Evolutionary conservation across 495 filamentous ascomycete species (phyloP).

Genomic region (Xylaria intraflava): DNA sequence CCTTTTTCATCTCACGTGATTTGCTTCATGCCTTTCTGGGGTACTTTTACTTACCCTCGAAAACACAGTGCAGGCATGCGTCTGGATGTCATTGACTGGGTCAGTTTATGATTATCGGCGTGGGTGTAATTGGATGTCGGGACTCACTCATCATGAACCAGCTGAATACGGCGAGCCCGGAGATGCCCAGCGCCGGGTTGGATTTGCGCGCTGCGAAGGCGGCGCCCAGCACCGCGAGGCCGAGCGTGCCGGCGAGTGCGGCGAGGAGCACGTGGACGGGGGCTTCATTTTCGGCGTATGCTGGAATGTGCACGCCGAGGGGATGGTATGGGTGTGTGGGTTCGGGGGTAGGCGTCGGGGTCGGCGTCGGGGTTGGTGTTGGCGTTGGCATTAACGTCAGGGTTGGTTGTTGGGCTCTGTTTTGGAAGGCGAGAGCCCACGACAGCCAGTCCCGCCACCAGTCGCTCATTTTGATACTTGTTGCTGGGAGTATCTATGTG

Average conservation of each 20-base stretch:
- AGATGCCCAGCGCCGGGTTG: conserved; percentile 32
- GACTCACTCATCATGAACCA: conserved; percentile 55
- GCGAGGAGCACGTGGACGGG: conserved; percentile 42
- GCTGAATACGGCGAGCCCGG: conserved; percentile 42
- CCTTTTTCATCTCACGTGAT: background rate
- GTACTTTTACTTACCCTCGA: conserved; percentile 53
- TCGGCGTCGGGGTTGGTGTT: no score
- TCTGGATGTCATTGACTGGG: conserved; percentile 17
- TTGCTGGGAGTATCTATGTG: no score
- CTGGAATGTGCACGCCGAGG: conserved; percentile 50
- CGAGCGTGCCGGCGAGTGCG: conserved; percentile 40
- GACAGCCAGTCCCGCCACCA: conserved; percentile 6
- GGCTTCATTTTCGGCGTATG: conserved; percentile 49
- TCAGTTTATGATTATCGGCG: conserved; percentile 4
- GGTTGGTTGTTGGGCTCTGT: no score
- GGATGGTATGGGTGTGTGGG: conserved; percentile 67
- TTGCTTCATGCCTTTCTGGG: background rate
- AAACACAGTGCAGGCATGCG: conserved; percentile 67
- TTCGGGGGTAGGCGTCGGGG: no score
- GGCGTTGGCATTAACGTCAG: no score
- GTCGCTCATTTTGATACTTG: conserved; percentile 5
- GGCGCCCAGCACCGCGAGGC: conserved; percentile 38
- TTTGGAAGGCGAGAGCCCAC: conserved; percentile 4
- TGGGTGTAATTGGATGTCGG: conserved; percentile 38
- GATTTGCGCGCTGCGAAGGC: conserved; percentile 33